phyloP scores from a whole-genome alignment of 148 eudicot species.

The Silene latifolia region DNA sequence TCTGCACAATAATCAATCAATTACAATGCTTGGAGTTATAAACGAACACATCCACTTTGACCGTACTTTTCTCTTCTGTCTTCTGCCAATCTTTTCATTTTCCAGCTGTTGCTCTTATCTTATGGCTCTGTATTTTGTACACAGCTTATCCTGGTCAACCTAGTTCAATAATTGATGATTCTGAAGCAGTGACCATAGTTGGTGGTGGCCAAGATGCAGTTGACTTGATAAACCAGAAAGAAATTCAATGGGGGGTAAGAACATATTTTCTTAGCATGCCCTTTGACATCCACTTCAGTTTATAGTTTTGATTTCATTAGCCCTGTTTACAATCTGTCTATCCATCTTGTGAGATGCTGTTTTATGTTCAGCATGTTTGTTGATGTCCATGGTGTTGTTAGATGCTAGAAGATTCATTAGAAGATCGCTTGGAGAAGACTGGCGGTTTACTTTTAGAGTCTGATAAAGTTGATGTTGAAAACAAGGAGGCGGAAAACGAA shows the following conservation, averaged over 20 bases:
- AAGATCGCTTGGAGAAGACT: constrained; percentile 80
- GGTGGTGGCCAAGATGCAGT: constrained; percentile 93
- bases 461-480: constrained; percentile 79
- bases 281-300: background rate
- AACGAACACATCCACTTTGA: constrained; percentile 95
- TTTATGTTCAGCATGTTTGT: background rate
- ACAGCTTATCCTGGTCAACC: constrained; percentile 94
- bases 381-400: constrained; percentile 19
- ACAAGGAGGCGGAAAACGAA: constrained; percentile 80
- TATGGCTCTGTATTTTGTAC: background rate
- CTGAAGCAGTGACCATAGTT: constrained; percentile 79
- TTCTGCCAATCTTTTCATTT: background rate
- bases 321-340: background rate
- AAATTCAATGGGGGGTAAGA: constrained; percentile 98
- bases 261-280: background rate
- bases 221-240: constrained; percentile 86
- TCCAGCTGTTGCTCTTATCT: constrained; percentile 12
- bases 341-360: constrained; percentile 3
- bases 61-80: constrained; percentile 37
- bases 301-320: background rate
- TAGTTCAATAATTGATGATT: constrained; percentile 71
- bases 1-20: constrained; percentile 71
- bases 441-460: constrained; percentile 64
- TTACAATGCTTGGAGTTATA: constrained; percentile 87
- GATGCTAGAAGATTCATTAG: constrained; percentile 92